A percentile compares a stretch with the other conserved stretches of the same genome.
Conservation (phyloP, 768 basidiomycete species). For the Atractiella rhizophila region DNA sequence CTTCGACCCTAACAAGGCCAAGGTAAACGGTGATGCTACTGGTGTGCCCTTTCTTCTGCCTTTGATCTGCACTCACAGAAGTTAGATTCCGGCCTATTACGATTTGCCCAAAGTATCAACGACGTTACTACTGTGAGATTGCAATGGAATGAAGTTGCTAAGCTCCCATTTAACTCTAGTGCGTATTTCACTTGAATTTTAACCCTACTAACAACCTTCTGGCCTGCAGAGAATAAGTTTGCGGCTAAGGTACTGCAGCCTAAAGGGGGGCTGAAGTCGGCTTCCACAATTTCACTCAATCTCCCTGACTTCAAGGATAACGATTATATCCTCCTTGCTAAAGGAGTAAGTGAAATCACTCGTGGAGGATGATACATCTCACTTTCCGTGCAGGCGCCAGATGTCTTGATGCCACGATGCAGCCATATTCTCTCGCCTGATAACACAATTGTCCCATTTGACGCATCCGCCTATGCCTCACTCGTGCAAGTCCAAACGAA, state of each 20-base stretch:
- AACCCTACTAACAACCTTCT: no score
- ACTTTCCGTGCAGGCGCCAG: slow-evolving; percentile 34
- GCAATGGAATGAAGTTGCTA: slow-evolving; percentile 21
- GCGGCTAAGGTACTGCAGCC: no score
- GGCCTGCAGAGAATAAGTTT: no score
- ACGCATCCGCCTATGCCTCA: slow-evolving; percentile 3
- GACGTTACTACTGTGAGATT: slow-evolving; percentile 10
- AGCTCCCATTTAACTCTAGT: slow-evolving; percentile 20
- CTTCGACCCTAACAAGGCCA: neutral
- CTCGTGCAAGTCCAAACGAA: slow-evolving; percentile 22
- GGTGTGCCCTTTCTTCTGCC: neutral
- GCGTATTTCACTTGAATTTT: no score
- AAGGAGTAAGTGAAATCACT: slow-evolving; percentile 3
- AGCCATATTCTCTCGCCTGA: slow-evolving; percentile 24
- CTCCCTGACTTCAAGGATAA: slow-evolving; percentile 16
- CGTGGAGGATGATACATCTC: neutral
- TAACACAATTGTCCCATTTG: slow-evolving; percentile 21
- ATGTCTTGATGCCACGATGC: slow-evolving; percentile 26
- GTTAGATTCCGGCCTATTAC: slow-evolving; percentile 34
- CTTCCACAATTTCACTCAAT: slow-evolving; percentile 4
- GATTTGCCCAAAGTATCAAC: slow-evolving; percentile 23
- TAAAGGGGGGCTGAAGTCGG: no score
- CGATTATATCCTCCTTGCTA: neutral
- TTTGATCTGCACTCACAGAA: slow-evolving; percentile 21
- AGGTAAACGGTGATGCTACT: neutral